These are phyloP conservation scores for Eucalyptus polyanthemos DNA, from an alignment of 345 rosid species.

Conservation along the genomic window DNA sequence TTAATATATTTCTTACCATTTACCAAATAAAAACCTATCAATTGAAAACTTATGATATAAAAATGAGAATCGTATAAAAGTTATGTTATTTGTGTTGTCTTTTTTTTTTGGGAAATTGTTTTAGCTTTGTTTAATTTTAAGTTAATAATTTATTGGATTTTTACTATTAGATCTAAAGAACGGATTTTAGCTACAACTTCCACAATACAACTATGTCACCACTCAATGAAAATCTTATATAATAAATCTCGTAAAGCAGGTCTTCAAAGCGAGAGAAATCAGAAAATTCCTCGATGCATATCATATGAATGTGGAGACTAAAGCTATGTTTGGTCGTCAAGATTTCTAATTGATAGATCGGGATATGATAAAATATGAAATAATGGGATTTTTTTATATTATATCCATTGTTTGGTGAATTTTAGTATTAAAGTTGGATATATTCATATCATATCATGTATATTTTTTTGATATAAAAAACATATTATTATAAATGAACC, in stretches of 20 bases:
- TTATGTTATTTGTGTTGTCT: neutral
- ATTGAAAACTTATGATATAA: neutral
- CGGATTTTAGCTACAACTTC: neutral
- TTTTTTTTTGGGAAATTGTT: neutral
- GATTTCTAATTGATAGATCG: accelerated
- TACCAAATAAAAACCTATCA: neutral
- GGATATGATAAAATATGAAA: accelerated
- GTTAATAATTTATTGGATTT: neutral
- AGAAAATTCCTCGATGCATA: neutral
- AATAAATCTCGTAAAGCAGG: neutral
- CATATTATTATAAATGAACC: too few relatives aligned
- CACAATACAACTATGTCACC: neutral
- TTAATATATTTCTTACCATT: too few relatives aligned
- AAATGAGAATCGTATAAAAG: neutral
- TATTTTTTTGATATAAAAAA: too few relatives aligned
- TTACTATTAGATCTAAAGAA: neutral
- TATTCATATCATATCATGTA: too few relatives aligned
- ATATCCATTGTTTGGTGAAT: too few relatives aligned
- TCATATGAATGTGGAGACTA: neutral
- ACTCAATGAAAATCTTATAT: neutral
- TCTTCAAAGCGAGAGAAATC: too few relatives aligned
- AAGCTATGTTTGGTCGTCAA: accelerated
- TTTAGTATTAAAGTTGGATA: accelerated
- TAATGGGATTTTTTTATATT: too few relatives aligned
- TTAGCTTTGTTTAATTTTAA: neutral